phyloP scores from a whole-genome alignment of 1,284 basidiomycete species.

The Ganoderma resinaceum region DNA sequence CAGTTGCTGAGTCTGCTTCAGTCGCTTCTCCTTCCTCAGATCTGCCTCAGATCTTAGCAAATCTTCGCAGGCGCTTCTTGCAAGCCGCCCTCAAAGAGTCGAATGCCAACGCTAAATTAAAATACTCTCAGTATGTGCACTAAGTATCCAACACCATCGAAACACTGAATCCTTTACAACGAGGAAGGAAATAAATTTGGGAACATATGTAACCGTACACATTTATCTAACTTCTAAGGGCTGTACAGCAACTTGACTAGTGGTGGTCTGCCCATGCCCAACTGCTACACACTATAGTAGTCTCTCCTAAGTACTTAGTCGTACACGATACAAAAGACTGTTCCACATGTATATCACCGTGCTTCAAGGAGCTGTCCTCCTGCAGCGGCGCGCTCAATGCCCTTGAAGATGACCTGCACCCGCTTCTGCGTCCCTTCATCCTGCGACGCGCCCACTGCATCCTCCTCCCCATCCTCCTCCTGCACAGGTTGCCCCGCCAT shows the following conservation, averaged over 20 bases:
- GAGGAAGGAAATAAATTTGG: too few species aligned
- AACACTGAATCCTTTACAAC: too few species aligned
- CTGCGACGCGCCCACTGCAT: conserved; percentile 50
- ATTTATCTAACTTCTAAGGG: too few species aligned
- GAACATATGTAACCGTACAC: too few species aligned
- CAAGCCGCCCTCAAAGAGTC: not conserved
- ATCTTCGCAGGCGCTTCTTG: not conserved
- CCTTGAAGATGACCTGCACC: conserved; percentile 57
- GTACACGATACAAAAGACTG: too few species aligned
- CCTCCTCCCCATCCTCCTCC: conserved; percentile 43
- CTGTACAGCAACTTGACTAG: too few species aligned
- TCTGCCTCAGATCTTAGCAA: not conserved
- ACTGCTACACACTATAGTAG: too few species aligned
- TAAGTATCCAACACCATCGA: too few species aligned
- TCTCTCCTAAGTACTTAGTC: too few species aligned
- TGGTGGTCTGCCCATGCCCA: too few species aligned
- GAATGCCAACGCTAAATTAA: too few species aligned
- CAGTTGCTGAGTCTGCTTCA: not conserved
- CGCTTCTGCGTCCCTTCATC: conserved; percentile 39
- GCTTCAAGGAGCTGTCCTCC: conserved; percentile 53
- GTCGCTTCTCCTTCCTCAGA: not conserved
- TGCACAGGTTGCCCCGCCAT: conserved; percentile 61
- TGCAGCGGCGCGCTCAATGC: conserved; percentile 68
- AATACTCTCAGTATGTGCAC: too few species aligned
- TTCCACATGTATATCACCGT: not conserved